Evolutionary conservation across 495 filamentous ascomycete genomes (phyloP).

Genomic region (Aspergillus nanangensis): DNA sequence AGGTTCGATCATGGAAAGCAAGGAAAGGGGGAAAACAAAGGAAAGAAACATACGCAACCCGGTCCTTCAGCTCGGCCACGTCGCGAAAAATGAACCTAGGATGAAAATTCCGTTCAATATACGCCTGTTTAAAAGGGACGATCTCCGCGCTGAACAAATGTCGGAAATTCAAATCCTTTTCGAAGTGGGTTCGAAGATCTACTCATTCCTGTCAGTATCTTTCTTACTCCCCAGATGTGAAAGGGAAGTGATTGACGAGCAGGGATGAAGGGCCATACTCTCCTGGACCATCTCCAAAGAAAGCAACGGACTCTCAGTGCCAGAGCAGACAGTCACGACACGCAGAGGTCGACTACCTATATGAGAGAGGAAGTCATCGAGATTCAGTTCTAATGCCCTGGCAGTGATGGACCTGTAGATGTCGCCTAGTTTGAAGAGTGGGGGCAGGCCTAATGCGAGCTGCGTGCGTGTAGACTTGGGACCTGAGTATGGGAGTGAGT

Average conservation of each 20-base stretch:
- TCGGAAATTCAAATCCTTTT: slow-evolving; percentile 37
- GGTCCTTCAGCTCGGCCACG: slow-evolving; percentile 54
- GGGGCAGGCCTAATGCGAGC: slow-evolving; percentile 33
- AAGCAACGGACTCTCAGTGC: slow-evolving; percentile 74
- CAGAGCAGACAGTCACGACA: slow-evolving; percentile 77
- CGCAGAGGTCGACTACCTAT: slow-evolving; percentile 44
- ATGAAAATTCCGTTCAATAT: slow-evolving; percentile 71
- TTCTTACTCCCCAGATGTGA: neutral
- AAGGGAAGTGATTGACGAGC: neutral
- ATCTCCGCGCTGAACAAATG: slow-evolving; percentile 81
- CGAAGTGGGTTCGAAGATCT: slow-evolving; percentile 26
- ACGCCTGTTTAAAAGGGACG: slow-evolving; percentile 71
- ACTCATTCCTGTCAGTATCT: neutral
- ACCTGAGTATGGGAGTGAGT: slow-evolving; percentile 7
- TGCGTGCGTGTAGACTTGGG: slow-evolving; percentile 6
- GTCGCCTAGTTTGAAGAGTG: slow-evolving; percentile 40
- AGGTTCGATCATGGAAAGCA: neutral
- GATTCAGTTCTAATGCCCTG: slow-evolving; percentile 31
- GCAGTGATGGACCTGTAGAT: slow-evolving; percentile 46
- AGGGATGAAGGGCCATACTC: slow-evolving; percentile 30
- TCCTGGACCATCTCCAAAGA: slow-evolving; percentile 51
- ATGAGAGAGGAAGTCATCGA: slow-evolving; percentile 29
- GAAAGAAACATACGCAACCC: slow-evolving; percentile 52
- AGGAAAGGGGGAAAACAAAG: neutral
- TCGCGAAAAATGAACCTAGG: slow-evolving; percentile 64